These are phyloP conservation scores for Pichia sp. DNA, from an alignment of 1,139 yeast species.

Conservation along the genomic window DNA sequence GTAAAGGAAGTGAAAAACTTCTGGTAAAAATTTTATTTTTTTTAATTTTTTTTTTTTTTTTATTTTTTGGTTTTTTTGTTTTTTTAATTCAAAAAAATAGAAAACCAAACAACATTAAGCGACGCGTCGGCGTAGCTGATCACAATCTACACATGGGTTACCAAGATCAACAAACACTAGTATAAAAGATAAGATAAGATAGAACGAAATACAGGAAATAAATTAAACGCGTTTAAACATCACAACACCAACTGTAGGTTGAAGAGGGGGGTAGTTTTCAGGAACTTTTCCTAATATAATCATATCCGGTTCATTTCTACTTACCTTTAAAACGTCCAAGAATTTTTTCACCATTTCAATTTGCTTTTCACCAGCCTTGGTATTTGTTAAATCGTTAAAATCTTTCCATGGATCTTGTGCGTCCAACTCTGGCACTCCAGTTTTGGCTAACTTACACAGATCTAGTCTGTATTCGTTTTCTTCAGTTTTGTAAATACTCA, in stretches of 20 bases:
- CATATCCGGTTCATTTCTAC: conserved; percentile 19
- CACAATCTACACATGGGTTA: no score
- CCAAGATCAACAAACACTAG: no score
- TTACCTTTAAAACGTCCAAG: conserved; percentile 9
- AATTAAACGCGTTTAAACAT: conserved; percentile 12
- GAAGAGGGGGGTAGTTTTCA: conserved; percentile 10
- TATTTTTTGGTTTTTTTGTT: not conserved
- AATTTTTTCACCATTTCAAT: conserved; percentile 13
- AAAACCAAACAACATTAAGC: not conserved
- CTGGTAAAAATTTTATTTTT: not conserved
- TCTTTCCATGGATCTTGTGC: conserved; percentile 19
- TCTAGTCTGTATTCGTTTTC: conserved; percentile 17
- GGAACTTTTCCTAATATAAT: conserved; percentile 14
- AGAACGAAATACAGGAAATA: not conserved
- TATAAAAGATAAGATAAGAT: no score
- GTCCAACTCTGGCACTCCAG: conserved; percentile 11
- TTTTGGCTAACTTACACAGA: conserved; percentile 15
- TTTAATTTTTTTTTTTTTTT: not conserved
- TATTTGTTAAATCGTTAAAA: conserved; percentile 11
- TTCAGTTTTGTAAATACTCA: conserved; percentile 14
- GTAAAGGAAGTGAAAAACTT: not conserved
- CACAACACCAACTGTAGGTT: conserved; percentile 16
- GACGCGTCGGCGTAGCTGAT: not conserved
- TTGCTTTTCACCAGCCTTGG: conserved; percentile 6
- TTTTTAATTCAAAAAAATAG: not conserved